Evolutionary conservation across 306 rosid species (phyloP).

Genomic region (Cucurbita moschata): DNA sequence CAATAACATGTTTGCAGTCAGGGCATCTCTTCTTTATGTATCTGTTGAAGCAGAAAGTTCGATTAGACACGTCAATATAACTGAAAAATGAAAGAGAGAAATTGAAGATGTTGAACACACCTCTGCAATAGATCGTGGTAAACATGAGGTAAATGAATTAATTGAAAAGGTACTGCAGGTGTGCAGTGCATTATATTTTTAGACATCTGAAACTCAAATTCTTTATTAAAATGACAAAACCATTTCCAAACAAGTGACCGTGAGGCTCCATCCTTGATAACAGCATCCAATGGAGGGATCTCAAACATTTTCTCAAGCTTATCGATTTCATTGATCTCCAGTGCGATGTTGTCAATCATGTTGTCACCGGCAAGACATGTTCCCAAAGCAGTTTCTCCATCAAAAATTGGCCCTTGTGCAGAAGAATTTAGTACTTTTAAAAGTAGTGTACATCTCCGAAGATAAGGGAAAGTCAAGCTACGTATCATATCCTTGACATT

Average conservation of each 20-base stretch:
- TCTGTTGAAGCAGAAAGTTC: constrained; percentile 25
- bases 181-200: constrained; percentile 33
- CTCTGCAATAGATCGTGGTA: constrained; percentile 91
- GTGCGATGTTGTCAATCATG: constrained; percentile 25
- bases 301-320: constrained; percentile 62
- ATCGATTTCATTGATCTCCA: constrained; percentile 47
- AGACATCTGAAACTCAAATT: constrained; percentile 25
- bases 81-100: not conserved
- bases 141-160: constrained; percentile 66
- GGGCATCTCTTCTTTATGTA: constrained; percentile 66
- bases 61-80: not conserved
- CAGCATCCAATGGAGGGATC: constrained; percentile 61
- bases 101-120: constrained; percentile 21
- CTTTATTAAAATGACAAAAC: constrained; percentile 59
- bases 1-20: constrained; percentile 46
- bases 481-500: constrained; percentile 46
- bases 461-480: constrained; percentile 59
- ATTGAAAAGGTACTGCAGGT: constrained; percentile 76
- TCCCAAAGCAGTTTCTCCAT: constrained; percentile 36
- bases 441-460: constrained; percentile 84
- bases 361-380: constrained; percentile 30
- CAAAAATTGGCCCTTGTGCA: constrained; percentile 46
- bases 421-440: constrained; percentile 51
- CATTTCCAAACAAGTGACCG: constrained; percentile 49
- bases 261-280: constrained; percentile 50